Conservation (phyloP, 2,329 filamentous ascomycete genomes). For the Colletotrichum orbiculare region DNA sequence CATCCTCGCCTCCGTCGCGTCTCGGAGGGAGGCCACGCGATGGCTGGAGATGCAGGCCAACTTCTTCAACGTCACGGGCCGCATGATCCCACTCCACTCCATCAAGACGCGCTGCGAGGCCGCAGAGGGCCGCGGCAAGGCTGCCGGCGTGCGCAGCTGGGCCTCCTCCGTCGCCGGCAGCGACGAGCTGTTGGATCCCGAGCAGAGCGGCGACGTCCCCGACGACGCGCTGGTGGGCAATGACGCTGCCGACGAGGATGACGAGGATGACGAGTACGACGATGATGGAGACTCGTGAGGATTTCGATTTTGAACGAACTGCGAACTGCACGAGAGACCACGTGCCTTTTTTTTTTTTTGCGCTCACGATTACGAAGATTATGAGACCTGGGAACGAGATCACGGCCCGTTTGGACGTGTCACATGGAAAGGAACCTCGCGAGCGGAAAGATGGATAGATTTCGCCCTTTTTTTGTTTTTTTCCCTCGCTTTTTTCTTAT, state of each 20-base stretch:
- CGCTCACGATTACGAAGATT: neutral
- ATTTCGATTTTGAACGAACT: neutral
- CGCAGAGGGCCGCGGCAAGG: constrained; percentile 40
- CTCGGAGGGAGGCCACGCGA: constrained; percentile 45
- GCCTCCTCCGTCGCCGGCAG: constrained; percentile 27
- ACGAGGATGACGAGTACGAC: neutral
- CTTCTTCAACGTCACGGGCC: constrained; percentile 56
- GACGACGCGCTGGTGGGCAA: constrained; percentile 30
- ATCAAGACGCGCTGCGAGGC: constrained; percentile 49
- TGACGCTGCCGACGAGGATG: constrained; percentile 13
- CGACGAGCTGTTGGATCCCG: constrained; percentile 32
- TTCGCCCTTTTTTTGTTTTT: neutral
- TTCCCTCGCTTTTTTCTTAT: neutral
- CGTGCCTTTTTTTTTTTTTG: neutral
- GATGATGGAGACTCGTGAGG: neutral
- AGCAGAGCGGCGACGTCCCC: constrained; percentile 17
- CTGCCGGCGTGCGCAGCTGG: constrained; percentile 30
- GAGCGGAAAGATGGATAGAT: neutral
- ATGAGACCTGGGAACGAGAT: neutral
- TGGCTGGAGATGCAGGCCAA: constrained; percentile 58
- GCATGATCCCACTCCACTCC: constrained; percentile 51
- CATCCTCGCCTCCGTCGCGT: constrained; percentile 49
- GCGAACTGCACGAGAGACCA: no score
- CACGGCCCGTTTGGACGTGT: neutral
- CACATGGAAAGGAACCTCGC: neutral